Base-by-base conservation (phyloP, 164 flowering plant species). In the Vitis cinerea region DNA sequence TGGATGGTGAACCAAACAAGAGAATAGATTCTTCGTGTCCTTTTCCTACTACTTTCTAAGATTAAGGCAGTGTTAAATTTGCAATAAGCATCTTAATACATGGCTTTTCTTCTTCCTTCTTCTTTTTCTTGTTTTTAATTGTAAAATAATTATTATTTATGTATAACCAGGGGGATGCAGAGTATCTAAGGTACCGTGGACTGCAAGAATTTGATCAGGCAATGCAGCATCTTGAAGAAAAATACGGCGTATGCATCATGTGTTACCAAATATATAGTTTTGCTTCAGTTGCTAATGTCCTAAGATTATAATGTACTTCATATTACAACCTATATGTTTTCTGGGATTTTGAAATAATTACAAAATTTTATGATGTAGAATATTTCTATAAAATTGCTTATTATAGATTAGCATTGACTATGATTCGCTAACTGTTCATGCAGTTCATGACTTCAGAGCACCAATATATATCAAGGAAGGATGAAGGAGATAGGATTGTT, bases 161-260 rank as follows among this genome's bases (percentile, higher is more conserved):
- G n/a, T 69, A 52, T 76, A 17, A 56, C 2, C 80, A 96, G 99
- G 98, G 97, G 30, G 98, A 96, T 83, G 97, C 98, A 59, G 83
- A 87, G 8, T 93, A 82, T 81, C 81, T 96, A 48, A 88, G 98
- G 69, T 96, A 93, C 71, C 82, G 58, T 63, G 98, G 98, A 61
- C n/a, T 96, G 92, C 97, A 93, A 89, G 93, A 96, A 76, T 96
- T 96, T 83, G 99, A 96, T 77, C 88, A 47, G 70, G 99, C 97
- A 19, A 96, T 96, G 97, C 99, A 96, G 65, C 97, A 90, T 83
- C 81, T 91, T 64, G 99, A 96, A 81, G 97, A 85, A 76, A 71
- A 66, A 4, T 89, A 88, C 80, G 79, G 83, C 69, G 99, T 93
- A 89, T 73, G 97, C 83, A 55, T 60, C 62, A 10, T 49, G 62